A percentile compares a stretch with the other conserved stretches of the same genome.
Evolutionary conservation across 352 stramenopile species (phyloP).

Genomic region (Phytophthora chlamydospora): DNA sequence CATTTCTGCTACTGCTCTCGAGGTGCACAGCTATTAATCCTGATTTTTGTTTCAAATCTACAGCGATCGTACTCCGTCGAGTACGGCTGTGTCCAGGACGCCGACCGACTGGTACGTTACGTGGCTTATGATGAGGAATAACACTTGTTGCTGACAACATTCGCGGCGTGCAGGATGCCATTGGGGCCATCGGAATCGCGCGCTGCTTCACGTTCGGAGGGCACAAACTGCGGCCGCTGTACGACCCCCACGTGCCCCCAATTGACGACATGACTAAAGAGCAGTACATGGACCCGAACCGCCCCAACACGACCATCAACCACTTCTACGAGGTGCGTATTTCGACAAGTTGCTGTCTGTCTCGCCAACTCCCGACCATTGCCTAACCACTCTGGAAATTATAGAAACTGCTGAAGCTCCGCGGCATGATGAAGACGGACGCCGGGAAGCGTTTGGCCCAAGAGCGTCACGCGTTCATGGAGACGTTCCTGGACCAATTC

Average conservation of each 20-base stretch:
- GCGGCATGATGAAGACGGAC: conserved; percentile 88
- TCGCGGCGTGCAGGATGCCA: conserved; percentile 66
- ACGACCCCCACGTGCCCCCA: conserved; percentile 68
- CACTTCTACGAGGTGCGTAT: conserved; percentile 86
- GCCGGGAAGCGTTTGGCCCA: conserved; percentile 77
- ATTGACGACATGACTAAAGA: conserved; percentile 72
- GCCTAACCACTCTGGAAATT: background rate
- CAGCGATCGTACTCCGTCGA: conserved; percentile 58
- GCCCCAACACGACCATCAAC: conserved; percentile 78
- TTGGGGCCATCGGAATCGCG: conserved; percentile 91
- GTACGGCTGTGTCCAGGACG: conserved; percentile 90
- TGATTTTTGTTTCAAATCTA: background rate
- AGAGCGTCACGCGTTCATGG: conserved; percentile 88
- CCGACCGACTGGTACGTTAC: conserved; percentile 73
- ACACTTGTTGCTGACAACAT: background rate
- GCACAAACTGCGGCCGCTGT: conserved; percentile 82
- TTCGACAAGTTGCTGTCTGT: too few species aligned
- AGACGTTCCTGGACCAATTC: conserved; percentile 84
- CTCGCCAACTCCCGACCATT: too few species aligned
- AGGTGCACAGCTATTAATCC: background rate
- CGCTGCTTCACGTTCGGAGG: conserved; percentile 92
- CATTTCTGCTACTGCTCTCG: background rate
- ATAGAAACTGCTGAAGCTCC: conserved; percentile 89
- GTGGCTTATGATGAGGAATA: background rate
- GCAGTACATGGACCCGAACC: conserved; percentile 80